Conservation (phyloP, 345 rosid species). For the Triadica sebifera region DNA sequence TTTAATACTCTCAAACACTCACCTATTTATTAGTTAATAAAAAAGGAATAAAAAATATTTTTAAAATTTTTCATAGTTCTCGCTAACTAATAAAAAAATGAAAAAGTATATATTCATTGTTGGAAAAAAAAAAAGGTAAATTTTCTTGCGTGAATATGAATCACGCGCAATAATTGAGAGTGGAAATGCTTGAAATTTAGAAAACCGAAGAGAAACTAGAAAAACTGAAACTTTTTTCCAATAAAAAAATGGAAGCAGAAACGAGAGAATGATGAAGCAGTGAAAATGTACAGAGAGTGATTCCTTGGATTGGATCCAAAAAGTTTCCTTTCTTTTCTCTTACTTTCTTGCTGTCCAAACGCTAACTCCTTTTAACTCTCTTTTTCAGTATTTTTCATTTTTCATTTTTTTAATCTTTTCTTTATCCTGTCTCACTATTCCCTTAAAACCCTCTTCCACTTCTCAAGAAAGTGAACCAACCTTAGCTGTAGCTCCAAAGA, state of each 20-base stretch:
- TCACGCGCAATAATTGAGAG: conserved; percentile 9
- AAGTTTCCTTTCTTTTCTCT: conserved; percentile 23
- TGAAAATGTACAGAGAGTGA: conserved; percentile 18
- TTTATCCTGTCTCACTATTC: conserved; percentile 25
- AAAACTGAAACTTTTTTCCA: conserved; percentile 10
- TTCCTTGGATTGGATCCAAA: conserved; percentile 42
- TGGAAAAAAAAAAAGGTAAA: too few relatives aligned
- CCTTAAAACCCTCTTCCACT: conserved; percentile 21
- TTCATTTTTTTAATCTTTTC: neutral
- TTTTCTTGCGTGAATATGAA: neutral
- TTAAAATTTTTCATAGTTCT: too few relatives aligned
- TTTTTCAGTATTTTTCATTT: neutral
- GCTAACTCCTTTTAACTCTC: conserved; percentile 19
- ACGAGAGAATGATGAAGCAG: conserved; percentile 25
- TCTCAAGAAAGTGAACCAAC: conserved; percentile 20
- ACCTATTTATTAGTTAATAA: too few relatives aligned
- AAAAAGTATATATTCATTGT: too few relatives aligned
- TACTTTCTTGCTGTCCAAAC: conserved; percentile 45
- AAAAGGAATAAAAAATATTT: too few relatives aligned
- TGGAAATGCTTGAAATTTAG: conserved; percentile 1
- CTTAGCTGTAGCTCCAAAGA: neutral
- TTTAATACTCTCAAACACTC: too few relatives aligned
- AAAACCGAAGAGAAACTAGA: conserved; percentile 12
- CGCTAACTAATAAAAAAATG: too few relatives aligned
- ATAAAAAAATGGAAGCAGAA: conserved; percentile 15